These are phyloP conservation scores for Elaphomyces granulatus DNA, from an alignment of 495 filamentous ascomycete species.

Conservation along the genomic window DNA sequence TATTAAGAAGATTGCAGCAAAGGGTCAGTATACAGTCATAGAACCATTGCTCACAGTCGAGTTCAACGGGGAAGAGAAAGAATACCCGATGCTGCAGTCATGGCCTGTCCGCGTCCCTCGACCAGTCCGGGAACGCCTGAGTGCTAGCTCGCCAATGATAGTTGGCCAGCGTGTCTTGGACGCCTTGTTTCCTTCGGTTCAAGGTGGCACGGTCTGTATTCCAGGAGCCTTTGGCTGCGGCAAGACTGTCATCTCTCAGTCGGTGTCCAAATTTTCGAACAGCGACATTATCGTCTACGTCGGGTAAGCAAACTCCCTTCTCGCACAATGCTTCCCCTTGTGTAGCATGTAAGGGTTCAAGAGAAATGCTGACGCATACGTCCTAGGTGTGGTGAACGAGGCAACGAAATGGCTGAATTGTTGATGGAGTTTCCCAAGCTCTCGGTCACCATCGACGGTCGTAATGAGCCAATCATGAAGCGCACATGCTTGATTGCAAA, in stretches of 20 bases:
- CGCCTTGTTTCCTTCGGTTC: constrained; percentile 92
- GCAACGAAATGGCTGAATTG: constrained; percentile 99
- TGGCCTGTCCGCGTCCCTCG: constrained; percentile 98
- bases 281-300: constrained; percentile 98
- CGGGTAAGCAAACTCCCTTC: too few species aligned
- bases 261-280: constrained; percentile 98
- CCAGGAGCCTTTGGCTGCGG: constrained; percentile 97
- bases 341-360: too few species aligned
- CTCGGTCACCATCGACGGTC: constrained; percentile 75
- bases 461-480: constrained; percentile 99
- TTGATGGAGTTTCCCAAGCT: constrained; percentile 98
- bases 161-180: constrained; percentile 97
- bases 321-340: too few species aligned
- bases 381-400: constrained; percentile 93
- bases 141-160: constrained; percentile 76
- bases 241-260: constrained; percentile 98
- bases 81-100: constrained; percentile 93
- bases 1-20: constrained; percentile 75
- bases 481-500: constrained; percentile 97
- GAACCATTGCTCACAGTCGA: constrained; percentile 93
- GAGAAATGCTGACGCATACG: too few species aligned
- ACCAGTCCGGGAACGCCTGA: constrained; percentile 80
- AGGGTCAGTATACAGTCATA: constrained; percentile 85
- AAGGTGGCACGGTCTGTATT: constrained; percentile 95
- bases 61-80: constrained; percentile 88